A percentile compares a stretch with the other conserved stretches of the same genome.
phyloP scores from a whole-genome alignment of 2,329 filamentous ascomycete genomes.

The Biscogniauxia mediterranea region DNA sequence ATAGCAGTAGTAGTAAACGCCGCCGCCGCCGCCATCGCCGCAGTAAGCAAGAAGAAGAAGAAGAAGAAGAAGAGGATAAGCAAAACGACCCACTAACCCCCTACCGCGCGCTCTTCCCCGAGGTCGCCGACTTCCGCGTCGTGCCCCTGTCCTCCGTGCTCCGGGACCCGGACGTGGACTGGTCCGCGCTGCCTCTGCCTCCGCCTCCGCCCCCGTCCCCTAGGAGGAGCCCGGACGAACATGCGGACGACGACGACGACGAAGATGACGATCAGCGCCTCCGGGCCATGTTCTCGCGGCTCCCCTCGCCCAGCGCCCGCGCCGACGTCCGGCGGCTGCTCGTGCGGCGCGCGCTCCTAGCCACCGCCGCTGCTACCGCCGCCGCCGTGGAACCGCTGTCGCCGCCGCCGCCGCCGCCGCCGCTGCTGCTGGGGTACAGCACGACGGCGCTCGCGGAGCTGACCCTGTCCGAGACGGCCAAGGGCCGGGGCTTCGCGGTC shows the following conservation, averaged over 20 bases:
- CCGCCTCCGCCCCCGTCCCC: neutral
- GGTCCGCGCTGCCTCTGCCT: neutral
- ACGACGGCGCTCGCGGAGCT: constrained; percentile 86
- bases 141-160: constrained; percentile 65
- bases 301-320: constrained; percentile 73
- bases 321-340: constrained; percentile 72
- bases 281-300: constrained; percentile 52
- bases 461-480: constrained; percentile 83
- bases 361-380: constrained; percentile 55
- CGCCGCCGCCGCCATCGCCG: neutral
- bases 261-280: constrained; percentile 36
- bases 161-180: constrained; percentile 20
- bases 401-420: constrained; percentile 62
- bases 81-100: neutral
- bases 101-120: neutral
- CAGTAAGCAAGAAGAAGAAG: neutral
- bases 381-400: constrained; percentile 70
- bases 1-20: no score
- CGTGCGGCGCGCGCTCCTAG: constrained; percentile 67
- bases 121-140: constrained; percentile 47
- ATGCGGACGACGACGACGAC: constrained; percentile 3
- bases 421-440: constrained; percentile 76
- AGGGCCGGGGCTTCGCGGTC: constrained; percentile 81
- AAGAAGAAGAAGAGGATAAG: neutral
- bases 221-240: neutral